Percentiles rank a stretch among this genome's conserved stretches.
phyloP scores from a whole-genome alignment of 2,329 filamentous ascomycete genomes.

The Trichothecium sympodiale region DNA sequence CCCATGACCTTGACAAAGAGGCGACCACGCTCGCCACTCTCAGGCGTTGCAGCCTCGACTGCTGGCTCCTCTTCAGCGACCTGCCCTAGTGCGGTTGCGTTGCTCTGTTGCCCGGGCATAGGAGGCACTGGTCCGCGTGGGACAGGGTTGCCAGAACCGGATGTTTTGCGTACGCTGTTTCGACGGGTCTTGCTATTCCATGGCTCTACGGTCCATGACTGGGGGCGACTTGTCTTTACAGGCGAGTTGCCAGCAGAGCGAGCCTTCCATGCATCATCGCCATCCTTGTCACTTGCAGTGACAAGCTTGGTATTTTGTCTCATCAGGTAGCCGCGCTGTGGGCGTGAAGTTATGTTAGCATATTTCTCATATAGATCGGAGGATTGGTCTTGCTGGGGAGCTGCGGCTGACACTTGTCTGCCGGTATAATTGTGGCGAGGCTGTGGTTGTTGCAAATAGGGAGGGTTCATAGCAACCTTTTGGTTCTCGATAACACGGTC shows the following conservation, averaged over 20 bases:
- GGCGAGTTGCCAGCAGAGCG: slow-evolving; percentile 60
- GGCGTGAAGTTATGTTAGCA: slow-evolving; percentile 53
- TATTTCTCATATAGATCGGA: slow-evolving; percentile 15
- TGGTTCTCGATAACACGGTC: slow-evolving; percentile 90
- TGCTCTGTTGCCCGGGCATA: slow-evolving; percentile 79
- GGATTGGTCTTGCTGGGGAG: slow-evolving; percentile 12
- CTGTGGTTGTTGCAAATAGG: slow-evolving; percentile 10
- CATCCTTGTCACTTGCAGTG: slow-evolving; percentile 71
- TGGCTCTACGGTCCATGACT: slow-evolving; percentile 93
- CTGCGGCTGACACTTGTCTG: slow-evolving; percentile 9
- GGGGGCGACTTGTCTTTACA: slow-evolving; percentile 65
- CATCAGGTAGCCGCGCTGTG: slow-evolving; percentile 97
- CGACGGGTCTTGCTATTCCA: slow-evolving; percentile 79
- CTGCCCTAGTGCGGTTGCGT: slow-evolving; percentile 53
- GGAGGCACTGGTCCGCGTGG: slow-evolving; percentile 61
- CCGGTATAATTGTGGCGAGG: slow-evolving; percentile 8
- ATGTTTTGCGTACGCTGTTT: slow-evolving; percentile 46
- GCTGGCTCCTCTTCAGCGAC: slow-evolving; percentile 58
- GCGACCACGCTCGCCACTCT: slow-evolving; percentile 77
- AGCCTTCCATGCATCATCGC: slow-evolving; percentile 40
- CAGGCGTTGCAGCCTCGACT: slow-evolving; percentile 50
- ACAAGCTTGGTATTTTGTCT: slow-evolving; percentile 97
- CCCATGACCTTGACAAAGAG: slow-evolving; percentile 98
- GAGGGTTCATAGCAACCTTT: slow-evolving; percentile 64
- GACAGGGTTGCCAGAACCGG: slow-evolving; percentile 9